Percentiles rank a stretch among this genome's conserved stretches.
phyloP scores from a whole-genome alignment of 2,329 filamentous ascomycete species.

The Cercospora beticola region DNA sequence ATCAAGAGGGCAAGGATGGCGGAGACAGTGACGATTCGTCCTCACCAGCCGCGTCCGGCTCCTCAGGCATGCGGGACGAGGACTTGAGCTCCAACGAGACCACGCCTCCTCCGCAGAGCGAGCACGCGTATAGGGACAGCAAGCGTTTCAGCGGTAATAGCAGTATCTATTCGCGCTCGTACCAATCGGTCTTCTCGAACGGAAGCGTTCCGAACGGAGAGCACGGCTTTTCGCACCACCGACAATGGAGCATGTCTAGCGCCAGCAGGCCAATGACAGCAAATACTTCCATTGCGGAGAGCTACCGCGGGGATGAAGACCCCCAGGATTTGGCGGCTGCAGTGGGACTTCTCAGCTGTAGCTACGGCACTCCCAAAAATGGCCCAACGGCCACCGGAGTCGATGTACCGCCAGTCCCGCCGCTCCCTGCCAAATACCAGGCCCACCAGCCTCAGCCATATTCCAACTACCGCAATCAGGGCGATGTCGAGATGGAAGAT shows the following conservation, averaged over 20 bases:
- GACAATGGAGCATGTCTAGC: constrained; percentile 67
- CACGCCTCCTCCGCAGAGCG: constrained; percentile 79
- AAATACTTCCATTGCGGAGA: constrained; percentile 57
- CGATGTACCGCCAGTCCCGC: constrained; percentile 83
- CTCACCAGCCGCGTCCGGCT: constrained; percentile 78
- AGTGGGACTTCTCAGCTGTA: constrained; percentile 86
- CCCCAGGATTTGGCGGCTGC: constrained; percentile 87
- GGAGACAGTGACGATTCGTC: constrained; percentile 79
- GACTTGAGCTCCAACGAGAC: constrained; percentile 85
- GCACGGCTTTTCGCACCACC: constrained; percentile 57
- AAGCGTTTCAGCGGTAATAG: constrained; percentile 52
- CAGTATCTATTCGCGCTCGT: constrained; percentile 67
- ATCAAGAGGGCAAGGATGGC: constrained; percentile 57
- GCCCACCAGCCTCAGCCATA: constrained; percentile 52
- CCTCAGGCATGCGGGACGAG: constrained; percentile 71
- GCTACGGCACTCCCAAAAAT: constrained; percentile 76
- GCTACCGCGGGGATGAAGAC: constrained; percentile 72
- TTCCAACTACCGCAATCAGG: constrained; percentile 29
- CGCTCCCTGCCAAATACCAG: constrained; percentile 77
- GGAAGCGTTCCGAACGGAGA: constrained; percentile 57
- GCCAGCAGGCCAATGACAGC: constrained; percentile 77
- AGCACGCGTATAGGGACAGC: constrained; percentile 52
- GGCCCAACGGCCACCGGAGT: constrained; percentile 62
- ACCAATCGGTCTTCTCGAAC: constrained; percentile 66
- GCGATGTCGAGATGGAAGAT: constrained; percentile 52